phyloP scores from a whole-genome alignment of 2,329 filamentous ascomycete species.

The Diplodia sapinea region DNA sequence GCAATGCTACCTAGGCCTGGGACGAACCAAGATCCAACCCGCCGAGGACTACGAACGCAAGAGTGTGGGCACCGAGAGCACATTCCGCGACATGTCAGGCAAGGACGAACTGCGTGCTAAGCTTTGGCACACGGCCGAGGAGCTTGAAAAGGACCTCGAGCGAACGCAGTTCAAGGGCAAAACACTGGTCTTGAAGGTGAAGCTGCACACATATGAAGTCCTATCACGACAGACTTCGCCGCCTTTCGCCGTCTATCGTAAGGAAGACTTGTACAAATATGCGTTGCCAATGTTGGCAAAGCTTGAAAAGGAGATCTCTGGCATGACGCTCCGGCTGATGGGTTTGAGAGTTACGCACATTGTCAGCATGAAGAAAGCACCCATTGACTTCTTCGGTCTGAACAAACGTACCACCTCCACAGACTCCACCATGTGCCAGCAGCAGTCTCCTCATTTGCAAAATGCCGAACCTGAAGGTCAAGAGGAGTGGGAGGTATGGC shows the following conservation, averaged over 20 bases:
- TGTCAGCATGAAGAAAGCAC: slow-evolving; percentile 80
- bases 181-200: slow-evolving; percentile 91
- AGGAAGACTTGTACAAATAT: slow-evolving; percentile 83
- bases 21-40: slow-evolving; percentile 82
- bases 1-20: slow-evolving; percentile 82
- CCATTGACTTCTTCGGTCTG: slow-evolving; percentile 79
- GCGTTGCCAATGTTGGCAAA: slow-evolving; percentile 83
- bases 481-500: slow-evolving; percentile 70
- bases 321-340: slow-evolving; percentile 82
- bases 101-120: slow-evolving; percentile 74
- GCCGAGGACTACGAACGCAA: slow-evolving; percentile 91
- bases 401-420: slow-evolving; percentile 33
- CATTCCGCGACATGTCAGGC: slow-evolving; percentile 80
- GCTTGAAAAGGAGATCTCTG: slow-evolving; percentile 80
- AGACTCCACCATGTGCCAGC: slow-evolving; percentile 5
- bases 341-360: slow-evolving; percentile 88
- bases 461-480: slow-evolving; percentile 52
- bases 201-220: slow-evolving; percentile 92
- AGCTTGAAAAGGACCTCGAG: slow-evolving; percentile 83
- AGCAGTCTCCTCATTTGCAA: slow-evolving; percentile 41
- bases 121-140: slow-evolving; percentile 78
- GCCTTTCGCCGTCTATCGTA: slow-evolving; percentile 71
- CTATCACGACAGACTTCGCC: slow-evolving; percentile 79
- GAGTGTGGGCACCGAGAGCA: slow-evolving; percentile 91
- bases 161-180: slow-evolving; percentile 83